Percentiles rank a stretch among this genome's conserved stretches.
phyloP scores from a whole-genome alignment of 2,329 filamentous ascomycete genomes.

The Lomentospora prolificans region DNA sequence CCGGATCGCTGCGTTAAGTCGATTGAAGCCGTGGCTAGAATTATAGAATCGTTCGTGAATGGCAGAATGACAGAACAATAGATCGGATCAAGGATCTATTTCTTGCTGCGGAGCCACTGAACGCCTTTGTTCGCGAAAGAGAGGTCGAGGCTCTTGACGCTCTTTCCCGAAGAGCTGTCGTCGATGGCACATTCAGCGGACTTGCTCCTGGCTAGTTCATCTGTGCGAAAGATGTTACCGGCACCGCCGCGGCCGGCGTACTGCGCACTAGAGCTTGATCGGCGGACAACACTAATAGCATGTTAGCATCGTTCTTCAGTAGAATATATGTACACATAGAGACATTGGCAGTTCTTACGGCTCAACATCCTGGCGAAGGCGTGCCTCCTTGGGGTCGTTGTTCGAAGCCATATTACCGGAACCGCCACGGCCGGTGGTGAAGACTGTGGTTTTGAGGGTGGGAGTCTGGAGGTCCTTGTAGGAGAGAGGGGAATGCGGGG shows the following conservation, averaged over 20 bases:
- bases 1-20: background rate
- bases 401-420: slow-evolving; percentile 77
- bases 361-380: slow-evolving; percentile 74
- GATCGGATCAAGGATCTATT: slow-evolving; percentile 21
- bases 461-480: slow-evolving; percentile 68
- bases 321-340: background rate
- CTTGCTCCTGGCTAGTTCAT: slow-evolving; percentile 18
- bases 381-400: slow-evolving; percentile 62
- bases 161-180: slow-evolving; percentile 17
- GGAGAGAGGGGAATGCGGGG: slow-evolving; percentile 34
- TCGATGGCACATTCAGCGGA: slow-evolving; percentile 25
- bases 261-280: slow-evolving; percentile 46
- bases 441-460: slow-evolving; percentile 69
- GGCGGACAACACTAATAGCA: slow-evolving; percentile 38
- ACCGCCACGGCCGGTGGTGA: slow-evolving; percentile 84
- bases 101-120: slow-evolving; percentile 40
- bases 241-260: slow-evolving; percentile 68
- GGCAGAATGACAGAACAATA: background rate
- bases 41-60: background rate
- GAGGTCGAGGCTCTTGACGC: slow-evolving; percentile 12
- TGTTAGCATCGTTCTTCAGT: slow-evolving; percentile 9
- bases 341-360: slow-evolving; percentile 38
- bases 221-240: slow-evolving; percentile 55
- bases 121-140: slow-evolving; percentile 33
- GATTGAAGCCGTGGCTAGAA: background rate